Base-by-base conservation (phyloP, 805 yeast genomes). In the Pichia rugopelliculosa region DNA sequence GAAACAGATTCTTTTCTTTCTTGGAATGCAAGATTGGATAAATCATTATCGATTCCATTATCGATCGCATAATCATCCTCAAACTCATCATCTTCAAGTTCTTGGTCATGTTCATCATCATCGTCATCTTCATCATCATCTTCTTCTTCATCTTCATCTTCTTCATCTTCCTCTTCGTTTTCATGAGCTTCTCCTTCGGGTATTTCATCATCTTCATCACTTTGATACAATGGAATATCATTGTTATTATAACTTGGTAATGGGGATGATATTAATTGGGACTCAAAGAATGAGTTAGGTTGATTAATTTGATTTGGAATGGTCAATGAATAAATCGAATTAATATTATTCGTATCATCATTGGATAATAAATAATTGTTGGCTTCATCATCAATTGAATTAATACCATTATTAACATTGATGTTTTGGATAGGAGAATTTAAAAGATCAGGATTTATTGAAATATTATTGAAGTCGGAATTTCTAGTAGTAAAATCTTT, bases 21-120 rank as follows among this genome's bases (percentile, higher is more conserved):
- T 24, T 60, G 57, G 44, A 57, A 62, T 4, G 61, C 59, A n/a
- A 66, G 61, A 6, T 63, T 61, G 47, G 59, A 58, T 37, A 61
- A 44, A 26, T 60, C 65, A 42, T 56, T 59, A 44, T 58, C 56
- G 4, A 54, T 57, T 33, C 57, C 46, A 18, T 25, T 27, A 11
- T 44, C 48, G 15, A 36, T 40, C 25, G 41, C 49, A 39, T 17
- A 12, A 11, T 40, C 57, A 20, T 56, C 55, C 10, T 58, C 57
- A 9, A 48, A 52, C 18, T 53, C 53, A 8, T 53, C 61, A 13
- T 53, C 57, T 12, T 52, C 53, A 17, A 44, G 40, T 21, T 22
- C 39, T 11, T n/a, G 24, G 11, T 23, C 25, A 15, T 23, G 13
- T 15, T 36, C 45, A 3, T 42, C 39, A 6, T 37, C 45, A 7